Evolutionary conservation across 1,139 yeast species (phyloP), one percentile per base, ranked within the genome.

Genomic region (Candida dubliniensis): DNA sequence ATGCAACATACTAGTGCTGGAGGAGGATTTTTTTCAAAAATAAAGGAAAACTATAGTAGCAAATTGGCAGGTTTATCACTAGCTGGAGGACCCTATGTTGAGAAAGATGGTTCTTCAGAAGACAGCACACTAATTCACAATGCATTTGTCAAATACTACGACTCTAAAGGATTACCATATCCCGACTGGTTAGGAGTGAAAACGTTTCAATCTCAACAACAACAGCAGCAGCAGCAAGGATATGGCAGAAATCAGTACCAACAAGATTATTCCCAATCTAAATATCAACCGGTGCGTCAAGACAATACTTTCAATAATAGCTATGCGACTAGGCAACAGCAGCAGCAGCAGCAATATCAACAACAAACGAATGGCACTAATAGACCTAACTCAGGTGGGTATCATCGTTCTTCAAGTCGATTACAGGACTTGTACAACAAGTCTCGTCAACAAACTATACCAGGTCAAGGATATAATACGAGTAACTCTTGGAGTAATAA

Each of bases 171-270:
- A 26, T 59, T 66, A 42, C 64, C 70, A 9, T 74, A 67, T 46
- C 79, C 79, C 8, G 77, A 71, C 27, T 74, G 79, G 79, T 60
- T 74, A 18, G 78, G 77, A 5, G 73, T 60, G 4, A 55, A 53
- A 11, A 32, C 41, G 18, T 43, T 41, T 29, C 47, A 42, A 14
- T 42, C 35, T 9, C 46, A 40, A 18, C 42, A 36, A n/a, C 45
- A 29, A n/a, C 43, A 40, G 43, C 45, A 41, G 33, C 48, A 27
- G 12, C 45, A 36, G 31, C 44, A 40, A 37, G 40, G 34, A 9
- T 37, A 37, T 23, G 38, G 35, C 29, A 37, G 42, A 31, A 30
- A 18, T 25, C 42, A 42, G 8, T 26, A 9, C 10, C 42, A 38
- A 31, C 47, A 46, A 38, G 40, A 37, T 25, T 45, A 40, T 26